Evolutionary conservation across 2,329 filamentous ascomycete genomes (phyloP).

Genomic region (Ceratocystis colombiana): DNA sequence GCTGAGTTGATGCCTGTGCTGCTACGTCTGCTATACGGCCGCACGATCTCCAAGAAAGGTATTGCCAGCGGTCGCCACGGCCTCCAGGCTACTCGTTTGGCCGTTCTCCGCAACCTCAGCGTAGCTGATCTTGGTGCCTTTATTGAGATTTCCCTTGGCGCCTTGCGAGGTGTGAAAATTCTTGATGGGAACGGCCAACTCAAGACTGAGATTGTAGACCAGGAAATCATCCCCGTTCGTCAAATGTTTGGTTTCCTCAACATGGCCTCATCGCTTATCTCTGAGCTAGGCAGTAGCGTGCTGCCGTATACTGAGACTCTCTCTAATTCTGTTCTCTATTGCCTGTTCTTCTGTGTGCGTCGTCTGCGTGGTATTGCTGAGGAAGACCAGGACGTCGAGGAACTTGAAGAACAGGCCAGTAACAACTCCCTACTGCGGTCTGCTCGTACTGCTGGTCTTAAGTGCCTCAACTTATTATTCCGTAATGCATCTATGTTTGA

Average conservation of each 20-base stretch:
- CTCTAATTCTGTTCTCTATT: constrained; percentile 70
- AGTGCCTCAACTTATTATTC: constrained; percentile 72
- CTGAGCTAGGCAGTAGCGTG: constrained; percentile 68
- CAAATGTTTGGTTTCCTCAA: constrained; percentile 88
- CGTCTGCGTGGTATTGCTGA: constrained; percentile 38
- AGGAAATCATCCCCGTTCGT: constrained; percentile 54
- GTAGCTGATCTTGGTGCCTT: constrained; percentile 69
- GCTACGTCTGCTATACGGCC: constrained; percentile 77
- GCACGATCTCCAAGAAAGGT: constrained; percentile 73
- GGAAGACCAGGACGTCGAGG: constrained; percentile 33
- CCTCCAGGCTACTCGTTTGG: constrained; percentile 69
- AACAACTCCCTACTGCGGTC: constrained; percentile 52
- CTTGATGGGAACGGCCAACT: constrained; percentile 38
- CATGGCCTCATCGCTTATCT: constrained; percentile 79
- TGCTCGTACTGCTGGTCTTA: constrained; percentile 62
- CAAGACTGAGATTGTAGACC: constrained; percentile 44
- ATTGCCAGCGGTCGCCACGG: constrained; percentile 67
- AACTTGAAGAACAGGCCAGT: constrained; percentile 35
- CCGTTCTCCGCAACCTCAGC: constrained; percentile 67
- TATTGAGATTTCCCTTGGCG: constrained; percentile 68
- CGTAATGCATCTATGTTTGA: constrained; percentile 58
- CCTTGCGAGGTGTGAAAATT: constrained; percentile 52
- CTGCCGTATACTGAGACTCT: constrained; percentile 57
- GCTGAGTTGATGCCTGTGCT: constrained; percentile 71
- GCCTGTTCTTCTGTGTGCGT: constrained; percentile 59